These are phyloP conservation scores for Hortiboletus campestris DNA, from an alignment of 768 basidiomycete species.

Conservation along the genomic window DNA sequence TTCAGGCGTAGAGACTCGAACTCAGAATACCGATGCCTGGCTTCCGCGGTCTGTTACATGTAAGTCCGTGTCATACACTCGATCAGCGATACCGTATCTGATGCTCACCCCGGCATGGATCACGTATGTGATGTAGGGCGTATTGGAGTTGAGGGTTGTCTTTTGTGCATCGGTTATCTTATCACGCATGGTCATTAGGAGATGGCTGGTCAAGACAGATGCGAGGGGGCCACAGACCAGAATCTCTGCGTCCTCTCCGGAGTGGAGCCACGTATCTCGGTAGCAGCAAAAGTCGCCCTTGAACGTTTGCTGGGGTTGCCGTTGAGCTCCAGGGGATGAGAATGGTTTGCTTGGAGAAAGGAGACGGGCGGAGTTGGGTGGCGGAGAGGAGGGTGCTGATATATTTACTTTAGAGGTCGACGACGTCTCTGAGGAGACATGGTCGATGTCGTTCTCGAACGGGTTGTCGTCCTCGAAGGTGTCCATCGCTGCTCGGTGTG, in stretches of 20 bases:
- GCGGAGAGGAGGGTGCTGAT: slow-evolving; percentile 58
- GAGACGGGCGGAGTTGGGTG: slow-evolving; percentile 40
- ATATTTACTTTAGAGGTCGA: slow-evolving; percentile 37
- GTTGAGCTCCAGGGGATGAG: slow-evolving; percentile 57
- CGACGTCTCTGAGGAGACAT: slow-evolving; percentile 36
- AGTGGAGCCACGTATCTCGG: slow-evolving; percentile 75
- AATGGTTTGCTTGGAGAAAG: slow-evolving; percentile 51
- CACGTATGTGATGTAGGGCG: slow-evolving; percentile 93
- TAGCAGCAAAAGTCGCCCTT: slow-evolving; percentile 80
- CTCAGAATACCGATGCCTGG: slow-evolving; percentile 92
- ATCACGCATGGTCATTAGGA: slow-evolving; percentile 16
- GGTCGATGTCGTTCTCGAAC: slow-evolving; percentile 48
- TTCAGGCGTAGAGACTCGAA: slow-evolving; percentile 89
- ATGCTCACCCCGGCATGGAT: slow-evolving; percentile 78
- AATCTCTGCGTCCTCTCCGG: slow-evolving; percentile 80
- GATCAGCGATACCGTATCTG: slow-evolving; percentile 1
- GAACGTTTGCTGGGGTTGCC: slow-evolving; percentile 48
- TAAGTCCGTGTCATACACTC: slow-evolving; percentile 8
- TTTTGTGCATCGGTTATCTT: slow-evolving; percentile 96
- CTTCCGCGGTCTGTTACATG: slow-evolving; percentile 63
- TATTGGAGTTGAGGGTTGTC: slow-evolving; percentile 83
- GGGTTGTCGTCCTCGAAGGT: slow-evolving; percentile 67
- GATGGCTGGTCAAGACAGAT: not conserved
- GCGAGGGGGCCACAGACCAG: slow-evolving; percentile 45
- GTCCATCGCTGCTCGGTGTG: slow-evolving; percentile 21